Base-by-base conservation (phyloP, 176 grass and related monocot species). In the Carex scoparia region DNA sequence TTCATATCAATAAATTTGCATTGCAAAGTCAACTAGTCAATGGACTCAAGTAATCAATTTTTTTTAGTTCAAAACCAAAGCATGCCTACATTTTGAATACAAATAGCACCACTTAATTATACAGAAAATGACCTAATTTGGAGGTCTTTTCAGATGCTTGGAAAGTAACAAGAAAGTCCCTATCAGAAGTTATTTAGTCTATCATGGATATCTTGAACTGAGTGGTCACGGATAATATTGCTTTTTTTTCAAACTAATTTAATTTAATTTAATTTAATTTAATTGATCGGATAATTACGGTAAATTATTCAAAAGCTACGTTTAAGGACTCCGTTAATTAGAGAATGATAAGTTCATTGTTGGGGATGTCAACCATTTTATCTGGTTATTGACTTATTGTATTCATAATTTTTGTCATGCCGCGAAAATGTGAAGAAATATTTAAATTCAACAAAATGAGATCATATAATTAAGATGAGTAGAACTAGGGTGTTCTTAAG, bases 101-200 rank as follows among this genome's bases (percentile, higher is more conserved):
- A 10, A 30, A 57, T 48, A 77, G 3, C 57, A 79, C 56, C 44
- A 46, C 84, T 37, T 35, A 38, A 4, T 4, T 85, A 31, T 51
- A 33, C 0, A 38, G 76, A 86, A 69, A 86, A 69, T n/a, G 85
- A 86, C 85, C 31, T 86, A 69, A 86, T 79, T 79, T 86, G 75
- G 85, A 44, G 51, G 12, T 51, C 61, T 58, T 79, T 79, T 13
- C 38, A 18, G 28, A 57, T 79, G 30, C 53, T 67, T 4, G 68
- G 37, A 68, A 69, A 11, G 62, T 86, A 72, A 71, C 77, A 81
- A 72, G 14, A n/a, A 80, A 67, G 77, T 86, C 75, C 0, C 46
- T 81, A 67, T 86, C 85, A 65, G 10, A 69, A 9, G 27, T 70
- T 80, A 68, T 86, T 86, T 72, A 4, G 27, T 15, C 56, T 44